Base-by-base conservation (phyloP, 306 rosid species). In the Casuarina equisetifolia region DNA sequence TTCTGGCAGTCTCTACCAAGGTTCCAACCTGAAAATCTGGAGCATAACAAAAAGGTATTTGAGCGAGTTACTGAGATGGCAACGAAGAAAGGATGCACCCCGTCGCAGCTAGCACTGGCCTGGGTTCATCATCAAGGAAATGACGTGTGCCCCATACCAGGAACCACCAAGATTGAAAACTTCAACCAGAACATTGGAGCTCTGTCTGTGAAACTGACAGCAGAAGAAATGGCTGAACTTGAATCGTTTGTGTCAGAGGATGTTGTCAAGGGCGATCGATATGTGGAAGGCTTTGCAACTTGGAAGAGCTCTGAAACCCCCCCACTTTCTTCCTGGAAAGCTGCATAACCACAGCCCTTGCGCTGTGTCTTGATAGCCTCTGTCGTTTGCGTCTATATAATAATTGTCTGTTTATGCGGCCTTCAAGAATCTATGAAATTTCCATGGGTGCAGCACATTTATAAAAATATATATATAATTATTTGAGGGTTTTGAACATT, bases 51-150 rank as follows among this genome's bases (percentile, higher is more conserved):
- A 62, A 80, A 20, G 3, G 76, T 92, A 81, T 93, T 85, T n/a
- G 93, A 91, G 74, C 74, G 62, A 48, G 82, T 91, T 19, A 87
- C 51, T 25, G 95, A 82, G 39, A 54, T 93, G 54, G 92, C 96
- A 32, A 25, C 82, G 64, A 86, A 74, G 79, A 91, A 89, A 55
- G 90, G 85, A 7, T 91, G 90, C 79, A 84, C 91, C 19, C 75
- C 91, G 1, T 44, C 96, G 16, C 91, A 89, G 74, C 86, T 87
- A 39, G 91, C 90, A 39, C 17, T 89, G 62, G 90, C 93, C 5
- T 91, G 90, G 93, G 81, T 89, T 84, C 96, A 85, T 44, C 90
- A 91, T 79, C 91, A 91, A 66, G 96, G 96, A 48, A 86, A 82
- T 2, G 93, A 25, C 1, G 32, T 25, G 1, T 25, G 32, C 32